Percentiles rank a stretch among this genome's conserved stretches.
Evolutionary conservation across 164 flowering plant genomes (phyloP).

Genomic region (Houttuynia cordata): DNA sequence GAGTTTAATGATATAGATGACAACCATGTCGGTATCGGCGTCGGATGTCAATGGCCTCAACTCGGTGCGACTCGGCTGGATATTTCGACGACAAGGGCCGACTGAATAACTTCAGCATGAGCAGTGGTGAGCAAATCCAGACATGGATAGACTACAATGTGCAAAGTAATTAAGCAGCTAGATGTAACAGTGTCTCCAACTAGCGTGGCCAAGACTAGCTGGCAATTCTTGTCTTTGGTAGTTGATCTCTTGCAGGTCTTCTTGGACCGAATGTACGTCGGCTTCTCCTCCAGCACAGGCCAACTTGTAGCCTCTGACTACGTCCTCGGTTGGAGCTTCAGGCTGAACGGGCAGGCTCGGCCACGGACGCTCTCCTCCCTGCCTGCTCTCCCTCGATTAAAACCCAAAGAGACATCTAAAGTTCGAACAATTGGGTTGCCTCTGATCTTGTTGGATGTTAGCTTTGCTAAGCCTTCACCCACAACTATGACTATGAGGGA

Average conservation of each 20-base stretch:
- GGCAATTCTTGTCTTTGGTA: background rate
- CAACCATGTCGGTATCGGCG: conserved; percentile 13
- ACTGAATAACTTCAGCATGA: conserved; percentile 1
- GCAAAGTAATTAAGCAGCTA: background rate
- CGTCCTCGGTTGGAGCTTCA: conserved; percentile 4
- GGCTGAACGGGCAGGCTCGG: background rate
- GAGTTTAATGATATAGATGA: conserved; percentile 3
- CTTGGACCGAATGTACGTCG: conserved; percentile 3
- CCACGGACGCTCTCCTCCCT: background rate
- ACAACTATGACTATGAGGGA: no score
- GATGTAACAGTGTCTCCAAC: conserved; percentile 3
- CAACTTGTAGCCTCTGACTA: background rate
- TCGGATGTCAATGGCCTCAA: conserved; percentile 3
- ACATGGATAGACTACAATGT: conserved; percentile 7
- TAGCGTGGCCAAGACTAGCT: background rate
- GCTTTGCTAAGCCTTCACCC: no score
- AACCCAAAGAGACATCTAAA: conserved; percentile 1
- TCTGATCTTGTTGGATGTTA: background rate
- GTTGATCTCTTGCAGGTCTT: conserved; percentile 1
- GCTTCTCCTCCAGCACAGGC: conserved; percentile 1
- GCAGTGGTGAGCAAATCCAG: conserved; percentile 3
- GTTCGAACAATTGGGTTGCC: background rate
- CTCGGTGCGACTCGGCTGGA: background rate
- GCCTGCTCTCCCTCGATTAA: background rate
- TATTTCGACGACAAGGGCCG: conserved; percentile 1